Conservation (phyloP, 345 rosid genomes). For the Dovyalis caffra region DNA sequence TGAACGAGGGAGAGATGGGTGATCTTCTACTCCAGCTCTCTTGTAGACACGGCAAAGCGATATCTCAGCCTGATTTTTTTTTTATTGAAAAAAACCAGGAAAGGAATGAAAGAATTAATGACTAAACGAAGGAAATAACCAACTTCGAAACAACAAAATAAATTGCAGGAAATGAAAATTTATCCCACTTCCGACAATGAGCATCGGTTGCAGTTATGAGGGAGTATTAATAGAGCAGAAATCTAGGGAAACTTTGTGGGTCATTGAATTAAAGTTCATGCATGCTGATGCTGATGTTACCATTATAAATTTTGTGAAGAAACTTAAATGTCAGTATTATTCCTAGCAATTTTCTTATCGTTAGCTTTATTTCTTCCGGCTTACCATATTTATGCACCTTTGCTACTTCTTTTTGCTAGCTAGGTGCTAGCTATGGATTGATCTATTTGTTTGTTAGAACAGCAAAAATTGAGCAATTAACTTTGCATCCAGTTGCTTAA, state of each 20-base stretch:
- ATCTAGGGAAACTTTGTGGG: not conserved
- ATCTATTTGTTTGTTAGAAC: not conserved
- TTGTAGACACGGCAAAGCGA: constrained; percentile 96
- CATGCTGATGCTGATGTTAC: not conserved
- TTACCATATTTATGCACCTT: not conserved
- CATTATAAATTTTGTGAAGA: not conserved
- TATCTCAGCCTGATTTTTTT: constrained; percentile 53
- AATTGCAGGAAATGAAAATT: not conserved
- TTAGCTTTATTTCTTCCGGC: not conserved
- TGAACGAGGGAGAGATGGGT: constrained; percentile 74
- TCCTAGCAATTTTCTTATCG: not conserved
- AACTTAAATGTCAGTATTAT: not conserved
- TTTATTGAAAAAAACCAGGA: not conserved
- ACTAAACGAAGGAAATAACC: not conserved
- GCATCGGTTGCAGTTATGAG: not conserved
- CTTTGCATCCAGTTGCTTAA: not conserved
- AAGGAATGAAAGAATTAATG: not conserved
- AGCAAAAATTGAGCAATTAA: no score
- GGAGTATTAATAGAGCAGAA: not conserved
- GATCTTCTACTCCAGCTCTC: constrained; percentile 93
- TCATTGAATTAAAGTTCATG: not conserved
- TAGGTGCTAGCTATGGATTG: not conserved
- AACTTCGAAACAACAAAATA: not conserved
- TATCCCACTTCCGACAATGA: not conserved
- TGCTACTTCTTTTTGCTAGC: not conserved